Percentiles rank a stretch among this genome's conserved stretches.
Conservation (phyloP, 2,329 filamentous ascomycete species). For the Alternaria postmessia region DNA sequence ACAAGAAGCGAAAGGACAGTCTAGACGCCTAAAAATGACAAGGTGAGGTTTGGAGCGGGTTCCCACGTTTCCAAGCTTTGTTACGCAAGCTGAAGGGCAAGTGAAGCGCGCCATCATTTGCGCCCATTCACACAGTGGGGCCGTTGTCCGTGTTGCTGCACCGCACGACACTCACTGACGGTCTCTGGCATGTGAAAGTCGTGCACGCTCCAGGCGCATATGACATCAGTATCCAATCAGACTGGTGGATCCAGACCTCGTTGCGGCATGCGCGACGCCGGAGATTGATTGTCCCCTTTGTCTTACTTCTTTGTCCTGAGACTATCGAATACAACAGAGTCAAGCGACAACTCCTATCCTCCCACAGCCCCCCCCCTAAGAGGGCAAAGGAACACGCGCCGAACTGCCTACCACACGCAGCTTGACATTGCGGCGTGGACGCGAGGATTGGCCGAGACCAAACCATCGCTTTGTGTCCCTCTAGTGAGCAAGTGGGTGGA, state of each 20-base stretch:
- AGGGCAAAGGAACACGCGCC: not conserved
- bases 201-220: conserved; percentile 13
- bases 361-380: not conserved
- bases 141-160: conserved; percentile 19
- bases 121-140: conserved; percentile 16
- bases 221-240: conserved; percentile 21
- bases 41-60: not conserved
- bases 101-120: conserved; percentile 22
- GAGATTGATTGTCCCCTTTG: not conserved
- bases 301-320: not conserved
- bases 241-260: conserved; percentile 7
- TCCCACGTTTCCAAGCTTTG: conserved; percentile 7
- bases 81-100: conserved; percentile 19
- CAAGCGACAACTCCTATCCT: not conserved
- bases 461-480: not conserved
- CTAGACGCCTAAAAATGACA: not conserved
- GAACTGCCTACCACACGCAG: not conserved
- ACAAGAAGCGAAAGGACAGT: not conserved
- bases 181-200: conserved; percentile 23
- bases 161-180: not conserved
- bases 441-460: not conserved
- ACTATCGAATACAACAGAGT: not conserved
- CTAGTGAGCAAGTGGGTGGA: conserved; percentile 2
- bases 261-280: conserved; percentile 5
- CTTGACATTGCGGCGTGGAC: not conserved